Evolutionary conservation across 1,139 yeast genomes (phyloP), one percentile per base, ranked within the genome.

Genomic region (Pichia sp.): DNA sequence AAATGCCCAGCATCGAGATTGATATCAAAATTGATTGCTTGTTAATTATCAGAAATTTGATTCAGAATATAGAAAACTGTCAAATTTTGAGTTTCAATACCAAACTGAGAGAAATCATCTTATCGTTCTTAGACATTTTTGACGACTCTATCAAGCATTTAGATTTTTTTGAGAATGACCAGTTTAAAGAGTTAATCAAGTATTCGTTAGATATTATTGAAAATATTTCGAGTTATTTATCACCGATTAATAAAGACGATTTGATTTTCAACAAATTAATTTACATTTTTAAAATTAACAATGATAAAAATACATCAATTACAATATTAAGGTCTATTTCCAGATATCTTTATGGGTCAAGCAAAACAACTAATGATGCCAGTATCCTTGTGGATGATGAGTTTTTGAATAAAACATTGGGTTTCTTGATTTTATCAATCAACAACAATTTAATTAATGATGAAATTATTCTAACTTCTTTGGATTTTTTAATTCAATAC

Each of bases 41-140:
- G 44, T 69, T 92, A 46, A 74, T 86, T 27, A 67, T 92, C 46
- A 72, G 97, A 56, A 92, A 92, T 61, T 68, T 86, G 46, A 75
- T 85, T 2, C 94, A 92, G 59, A 96, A 87, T 58, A 75, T 85
- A 16, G 81, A 75, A 38, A 85, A 87, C 56, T 95, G 95, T 38
- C 90, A 85, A 60, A 73, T 81, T 64, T 66, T 92, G 50, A 85
- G 94, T 0, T 73, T 77, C 52, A 68, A 74, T 44, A 66, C 63
- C 41, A 60, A 62, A 33, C 70, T 81, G 41, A 77, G 75, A 55
- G 71, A 71, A 46, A 68, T 69, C 40, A 70, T 80, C n/a, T 66
- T 77, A 49, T 65, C 67, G 45, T 75, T 79, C 41, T 66, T 81
- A 42, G 32, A 43, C 4, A 47, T 45, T 29, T 47, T 43, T 32